These are phyloP conservation scores for Cutaneotrichosporon curvatum DNA, from an alignment of 1,284 basidiomycete species.

Conservation along the genomic window DNA sequence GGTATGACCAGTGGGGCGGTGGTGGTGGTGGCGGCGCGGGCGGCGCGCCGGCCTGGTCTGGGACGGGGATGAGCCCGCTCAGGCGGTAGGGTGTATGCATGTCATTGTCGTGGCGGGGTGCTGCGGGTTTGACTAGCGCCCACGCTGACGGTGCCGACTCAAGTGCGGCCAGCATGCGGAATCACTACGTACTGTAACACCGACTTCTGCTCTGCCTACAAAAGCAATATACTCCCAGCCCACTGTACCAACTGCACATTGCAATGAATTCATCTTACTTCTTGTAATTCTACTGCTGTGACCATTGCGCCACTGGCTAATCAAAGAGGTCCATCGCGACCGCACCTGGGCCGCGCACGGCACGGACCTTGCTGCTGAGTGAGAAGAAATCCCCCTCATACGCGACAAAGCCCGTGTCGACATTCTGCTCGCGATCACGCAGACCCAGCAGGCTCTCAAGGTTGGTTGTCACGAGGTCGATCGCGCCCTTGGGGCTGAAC, in stretches of 20 bases:
- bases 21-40: slow-evolving; percentile 17
- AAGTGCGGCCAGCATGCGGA: too few relatives aligned
- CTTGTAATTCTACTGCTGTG: too few relatives aligned
- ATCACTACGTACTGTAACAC: too few relatives aligned
- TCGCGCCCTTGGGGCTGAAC: slow-evolving; percentile 52
- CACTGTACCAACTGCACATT: too few relatives aligned
- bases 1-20: slow-evolving; percentile 9
- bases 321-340: slow-evolving; percentile 24
- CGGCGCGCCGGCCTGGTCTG: slow-evolving; percentile 5
- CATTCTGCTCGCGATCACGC: slow-evolving; percentile 21
- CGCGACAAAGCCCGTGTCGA: slow-evolving; percentile 56
- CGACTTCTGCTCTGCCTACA: too few relatives aligned
- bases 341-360: slow-evolving; percentile 23
- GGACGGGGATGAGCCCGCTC: slow-evolving; percentile 36
- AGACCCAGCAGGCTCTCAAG: slow-evolving; percentile 61
- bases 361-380: slow-evolving; percentile 32
- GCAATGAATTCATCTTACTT: too few relatives aligned
- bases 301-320: too few relatives aligned
- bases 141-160: too few relatives aligned
- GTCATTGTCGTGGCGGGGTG: too few relatives aligned
- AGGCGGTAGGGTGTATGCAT: slow-evolving; percentile 15
- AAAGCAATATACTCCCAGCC: too few relatives aligned
- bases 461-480: slow-evolving; percentile 58
- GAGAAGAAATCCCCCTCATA: slow-evolving; percentile 49
- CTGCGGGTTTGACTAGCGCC: too few relatives aligned